phyloP scores from a whole-genome alignment of 2,329 filamentous ascomycete species.

The Epichloe typhina region DNA sequence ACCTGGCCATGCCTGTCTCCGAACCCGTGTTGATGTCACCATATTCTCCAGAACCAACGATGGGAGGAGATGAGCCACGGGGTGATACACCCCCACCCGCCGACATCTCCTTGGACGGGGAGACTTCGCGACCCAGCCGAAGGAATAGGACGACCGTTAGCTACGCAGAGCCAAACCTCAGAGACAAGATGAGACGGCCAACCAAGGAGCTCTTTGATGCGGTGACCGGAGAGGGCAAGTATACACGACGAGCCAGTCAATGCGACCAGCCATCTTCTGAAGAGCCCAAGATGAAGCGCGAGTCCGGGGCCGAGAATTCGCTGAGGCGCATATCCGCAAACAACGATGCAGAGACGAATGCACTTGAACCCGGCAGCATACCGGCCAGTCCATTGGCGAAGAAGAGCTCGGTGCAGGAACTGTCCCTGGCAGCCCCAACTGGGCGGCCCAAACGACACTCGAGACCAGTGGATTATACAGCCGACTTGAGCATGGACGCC shows the following conservation, averaged over 20 bases:
- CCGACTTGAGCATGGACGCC: constrained; percentile 1
- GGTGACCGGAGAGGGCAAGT: constrained; percentile 50
- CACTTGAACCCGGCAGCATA: constrained; percentile 11
- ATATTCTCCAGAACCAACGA: constrained; percentile 34
- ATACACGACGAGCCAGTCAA: constrained; percentile 29
- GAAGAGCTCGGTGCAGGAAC: constrained; percentile 20
- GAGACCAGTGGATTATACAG: constrained; percentile 2
- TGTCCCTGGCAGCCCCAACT: constrained; percentile 22
- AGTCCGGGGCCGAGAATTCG: constrained; percentile 16
- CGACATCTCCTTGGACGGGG: constrained; percentile 40
- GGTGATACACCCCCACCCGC: constrained; percentile 47
- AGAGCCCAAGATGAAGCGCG: constrained; percentile 19
- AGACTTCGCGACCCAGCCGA: constrained; percentile 51
- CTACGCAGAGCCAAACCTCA: constrained; percentile 70
- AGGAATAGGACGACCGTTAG: constrained; percentile 57
- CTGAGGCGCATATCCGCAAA: constrained; percentile 17
- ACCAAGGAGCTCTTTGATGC: constrained; percentile 66
- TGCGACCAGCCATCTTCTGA: constrained; percentile 16
- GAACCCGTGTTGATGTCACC: constrained; percentile 32
- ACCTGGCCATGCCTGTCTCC: constrained; percentile 18
- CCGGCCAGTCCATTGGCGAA: constrained; percentile 29
- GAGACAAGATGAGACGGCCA: constrained; percentile 73
- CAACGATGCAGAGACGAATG: background rate
- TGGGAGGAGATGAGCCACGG: constrained; percentile 18
- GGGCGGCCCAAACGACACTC: constrained; percentile 29